A percentile compares a stretch with the other conserved stretches of the same genome.
These are phyloP conservation scores for Mucor lusitanicus DNA, from an alignment of 371 early-diverging fungal species.

Conservation along the genomic window DNA sequence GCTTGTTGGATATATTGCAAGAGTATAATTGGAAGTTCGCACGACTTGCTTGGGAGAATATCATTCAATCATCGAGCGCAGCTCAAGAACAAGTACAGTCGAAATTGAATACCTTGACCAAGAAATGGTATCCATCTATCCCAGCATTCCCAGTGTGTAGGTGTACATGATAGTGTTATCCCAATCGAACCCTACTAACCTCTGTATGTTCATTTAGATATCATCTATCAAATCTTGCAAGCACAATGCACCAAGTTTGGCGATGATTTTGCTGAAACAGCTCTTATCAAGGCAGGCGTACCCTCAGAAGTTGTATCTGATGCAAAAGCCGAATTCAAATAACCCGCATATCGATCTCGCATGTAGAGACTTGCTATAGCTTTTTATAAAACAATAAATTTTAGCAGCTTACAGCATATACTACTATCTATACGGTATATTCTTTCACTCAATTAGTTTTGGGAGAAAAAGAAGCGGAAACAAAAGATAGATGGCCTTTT, in stretches of 20 bases:
- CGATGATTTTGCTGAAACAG: conserved; percentile 1
- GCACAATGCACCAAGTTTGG: not conserved
- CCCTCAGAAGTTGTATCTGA: conserved; percentile 18
- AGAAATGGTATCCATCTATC: conserved; percentile 19
- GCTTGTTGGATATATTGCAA: conserved; percentile 17
- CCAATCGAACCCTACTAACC: too few relatives aligned
- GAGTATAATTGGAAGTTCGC: conserved; percentile 8
- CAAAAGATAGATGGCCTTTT: too few relatives aligned
- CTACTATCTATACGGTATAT: too few relatives aligned
- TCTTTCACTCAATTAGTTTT: too few relatives aligned
- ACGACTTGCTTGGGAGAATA: conserved; percentile 13
- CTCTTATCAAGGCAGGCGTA: conserved; percentile 13
- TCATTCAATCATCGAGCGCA: not conserved
- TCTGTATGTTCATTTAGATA: conserved; percentile 17
- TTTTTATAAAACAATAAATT: too few relatives aligned
- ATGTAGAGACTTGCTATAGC: too few relatives aligned
- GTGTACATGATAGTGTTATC: not conserved
- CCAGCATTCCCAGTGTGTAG: conserved; percentile 25
- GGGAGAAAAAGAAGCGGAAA: too few relatives aligned
- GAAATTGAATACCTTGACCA: conserved; percentile 10
- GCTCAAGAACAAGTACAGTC: not conserved
- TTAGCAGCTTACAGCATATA: too few relatives aligned
- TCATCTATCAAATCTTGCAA: conserved; percentile 12
- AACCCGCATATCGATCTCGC: too few relatives aligned
- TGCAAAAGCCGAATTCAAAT: conserved; percentile 3